A percentile compares a stretch with the other conserved stretches of the same genome.
These are phyloP conservation scores for Erodium moschatum DNA, from an alignment of 441 rosid species.

Conservation along the genomic window DNA sequence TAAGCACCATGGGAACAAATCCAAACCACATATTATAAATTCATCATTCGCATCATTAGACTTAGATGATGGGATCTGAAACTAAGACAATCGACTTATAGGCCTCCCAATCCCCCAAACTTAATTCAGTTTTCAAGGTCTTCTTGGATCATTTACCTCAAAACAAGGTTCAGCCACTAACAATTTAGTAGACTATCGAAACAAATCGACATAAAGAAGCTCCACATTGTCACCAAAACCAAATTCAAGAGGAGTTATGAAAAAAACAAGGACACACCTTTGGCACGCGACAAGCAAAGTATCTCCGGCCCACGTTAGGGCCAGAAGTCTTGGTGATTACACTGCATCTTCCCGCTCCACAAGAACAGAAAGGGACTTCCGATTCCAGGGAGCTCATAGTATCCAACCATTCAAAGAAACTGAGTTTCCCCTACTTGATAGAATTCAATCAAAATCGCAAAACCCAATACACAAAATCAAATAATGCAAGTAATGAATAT, in stretches of 20 bases:
- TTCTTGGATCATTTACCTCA: neutral
- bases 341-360: slow-evolving; percentile 39
- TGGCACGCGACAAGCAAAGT: slow-evolving; percentile 31
- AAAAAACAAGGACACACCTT: slow-evolving; percentile 21
- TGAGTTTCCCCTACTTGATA: slow-evolving; percentile 9
- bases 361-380: slow-evolving; percentile 29
- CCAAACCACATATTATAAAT: neutral
- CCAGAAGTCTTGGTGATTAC: neutral
- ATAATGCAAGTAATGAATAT: neutral
- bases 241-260: no score
- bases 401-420: slow-evolving; percentile 35
- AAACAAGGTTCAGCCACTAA: no score
- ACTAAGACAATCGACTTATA: neutral
- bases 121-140: neutral
- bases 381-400: slow-evolving; percentile 4
- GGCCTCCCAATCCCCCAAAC: neutral
- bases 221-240: neutral
- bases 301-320: slow-evolving; percentile 22
- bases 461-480: slow-evolving; percentile 1
- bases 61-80: neutral
- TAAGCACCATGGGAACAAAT: neutral
- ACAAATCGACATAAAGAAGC: neutral
- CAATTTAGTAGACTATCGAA: no score
- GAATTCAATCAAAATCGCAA: neutral
- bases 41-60: neutral